Evolutionary conservation across 202 grass and related monocot species (phyloP).

Genomic region (Sporobolus alterniflorus): DNA sequence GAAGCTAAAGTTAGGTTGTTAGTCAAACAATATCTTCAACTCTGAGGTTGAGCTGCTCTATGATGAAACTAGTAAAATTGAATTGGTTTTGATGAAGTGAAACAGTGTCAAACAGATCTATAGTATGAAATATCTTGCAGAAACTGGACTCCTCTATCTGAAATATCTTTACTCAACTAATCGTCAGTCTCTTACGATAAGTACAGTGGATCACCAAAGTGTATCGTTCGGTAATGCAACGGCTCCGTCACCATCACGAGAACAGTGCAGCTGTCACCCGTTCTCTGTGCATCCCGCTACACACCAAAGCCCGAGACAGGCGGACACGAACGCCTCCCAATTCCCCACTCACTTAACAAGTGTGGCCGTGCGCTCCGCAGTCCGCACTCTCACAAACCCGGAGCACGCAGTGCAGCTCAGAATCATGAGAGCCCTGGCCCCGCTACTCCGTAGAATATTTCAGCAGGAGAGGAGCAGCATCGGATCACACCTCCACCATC

Average conservation of each 20-base stretch:
- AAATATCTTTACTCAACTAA: not conserved
- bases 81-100: too few relatives aligned
- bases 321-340: too few relatives aligned
- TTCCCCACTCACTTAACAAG: too few relatives aligned
- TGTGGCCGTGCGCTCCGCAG: not conserved
- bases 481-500: not conserved
- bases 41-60: too few relatives aligned
- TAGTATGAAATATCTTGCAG: too few relatives aligned
- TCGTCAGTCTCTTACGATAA: too few relatives aligned
- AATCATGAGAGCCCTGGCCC: slow-evolving; percentile 29
- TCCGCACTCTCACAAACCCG: not conserved
- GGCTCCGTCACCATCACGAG: not conserved
- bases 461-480: not conserved
- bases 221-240: not conserved
- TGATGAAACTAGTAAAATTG: too few relatives aligned
- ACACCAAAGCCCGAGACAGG: too few relatives aligned
- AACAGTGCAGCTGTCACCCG: not conserved
- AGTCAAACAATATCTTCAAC: too few relatives aligned
- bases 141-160: not conserved
- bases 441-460: not conserved
- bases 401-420: not conserved
- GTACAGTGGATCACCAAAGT: too few relatives aligned
- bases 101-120: too few relatives aligned
- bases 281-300: not conserved
- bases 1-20: too few relatives aligned